These are phyloP conservation scores for Pichia kudriavzevii DNA, from an alignment of 1,139 yeast species.

Conservation along the genomic window DNA sequence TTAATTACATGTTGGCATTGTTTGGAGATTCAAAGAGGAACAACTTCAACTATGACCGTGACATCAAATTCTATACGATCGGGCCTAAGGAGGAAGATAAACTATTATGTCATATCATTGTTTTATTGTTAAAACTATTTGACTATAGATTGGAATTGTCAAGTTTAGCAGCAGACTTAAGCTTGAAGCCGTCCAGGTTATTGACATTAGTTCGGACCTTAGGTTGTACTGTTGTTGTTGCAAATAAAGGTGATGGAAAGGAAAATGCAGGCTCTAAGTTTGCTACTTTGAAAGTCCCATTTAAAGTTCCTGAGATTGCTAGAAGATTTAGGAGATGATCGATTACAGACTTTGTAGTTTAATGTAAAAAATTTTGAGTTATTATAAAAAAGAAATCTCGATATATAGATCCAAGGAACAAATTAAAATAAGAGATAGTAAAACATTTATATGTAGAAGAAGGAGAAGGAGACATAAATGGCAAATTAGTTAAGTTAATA, in stretches of 20 bases:
- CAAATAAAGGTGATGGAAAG: slow-evolving; percentile 76
- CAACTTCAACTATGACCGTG: slow-evolving; percentile 54
- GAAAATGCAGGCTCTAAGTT: slow-evolving; percentile 68
- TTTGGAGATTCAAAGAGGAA: slow-evolving; percentile 31
- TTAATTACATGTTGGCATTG: slow-evolving; percentile 48
- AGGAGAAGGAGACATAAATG: no score
- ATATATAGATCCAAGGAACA: not conserved
- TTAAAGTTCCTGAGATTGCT: slow-evolving; percentile 77
- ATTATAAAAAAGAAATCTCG: not conserved
- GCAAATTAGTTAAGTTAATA: no score
- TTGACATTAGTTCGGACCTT: slow-evolving; percentile 65
- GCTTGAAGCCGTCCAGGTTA: slow-evolving; percentile 70
- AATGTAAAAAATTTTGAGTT: not conserved
- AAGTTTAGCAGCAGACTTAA: slow-evolving; percentile 79
- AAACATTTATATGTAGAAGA: no score
- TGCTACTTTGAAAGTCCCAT: slow-evolving; percentile 82
- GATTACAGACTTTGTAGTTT: not conserved
- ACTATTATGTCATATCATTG: slow-evolving; percentile 69
- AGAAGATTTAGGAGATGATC: slow-evolving; percentile 35
- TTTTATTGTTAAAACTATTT: slow-evolving; percentile 67
- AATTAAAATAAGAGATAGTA: not conserved
- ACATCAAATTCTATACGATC: slow-evolving; percentile 63
- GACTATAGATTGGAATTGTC: slow-evolving; percentile 67
- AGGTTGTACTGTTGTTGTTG: slow-evolving; percentile 73
- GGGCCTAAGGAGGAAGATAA: slow-evolving; percentile 88